Conservation (phyloP, 2,329 filamentous ascomycete genomes). For the Colletotrichum sansevieriae region DNA sequence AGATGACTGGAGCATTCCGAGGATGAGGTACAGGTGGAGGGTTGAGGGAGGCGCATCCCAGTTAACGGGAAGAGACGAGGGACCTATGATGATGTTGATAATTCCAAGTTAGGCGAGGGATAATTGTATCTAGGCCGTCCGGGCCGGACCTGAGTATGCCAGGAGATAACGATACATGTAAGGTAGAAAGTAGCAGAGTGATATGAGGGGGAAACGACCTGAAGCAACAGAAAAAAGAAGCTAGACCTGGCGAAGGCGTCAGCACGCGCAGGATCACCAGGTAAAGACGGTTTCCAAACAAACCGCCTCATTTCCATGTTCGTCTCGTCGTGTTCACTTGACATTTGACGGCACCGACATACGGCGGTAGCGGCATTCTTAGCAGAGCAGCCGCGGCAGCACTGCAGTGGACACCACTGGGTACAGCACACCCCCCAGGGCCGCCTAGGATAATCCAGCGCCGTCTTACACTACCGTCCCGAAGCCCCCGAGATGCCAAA, state of each 20-base stretch:
- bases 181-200: too few relatives aligned
- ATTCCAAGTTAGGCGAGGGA: too few relatives aligned
- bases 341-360: background rate
- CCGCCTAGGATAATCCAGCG: conserved; percentile 6
- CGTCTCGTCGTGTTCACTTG: conserved; percentile 13
- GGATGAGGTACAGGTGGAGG: conserved; percentile 1
- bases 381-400: background rate
- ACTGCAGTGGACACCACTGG: background rate
- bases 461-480: conserved; percentile 6
- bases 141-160: too few relatives aligned
- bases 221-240: too few relatives aligned
- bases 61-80: background rate
- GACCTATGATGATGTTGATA: too few relatives aligned
- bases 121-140: too few relatives aligned
- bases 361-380: conserved; percentile 1
- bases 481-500: conserved; percentile 29
- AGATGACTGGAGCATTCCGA: conserved; percentile 4
- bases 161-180: too few relatives aligned
- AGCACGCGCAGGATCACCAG: background rate
- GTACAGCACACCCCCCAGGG: conserved; percentile 9
- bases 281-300: background rate
- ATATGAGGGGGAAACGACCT: too few relatives aligned
- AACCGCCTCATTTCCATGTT: conserved; percentile 10
- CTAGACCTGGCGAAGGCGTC: background rate
- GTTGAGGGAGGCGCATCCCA: background rate